Evolutionary conservation across 495 filamentous ascomycete genomes (phyloP).

Genomic region (Aspergillus haitiensis): DNA sequence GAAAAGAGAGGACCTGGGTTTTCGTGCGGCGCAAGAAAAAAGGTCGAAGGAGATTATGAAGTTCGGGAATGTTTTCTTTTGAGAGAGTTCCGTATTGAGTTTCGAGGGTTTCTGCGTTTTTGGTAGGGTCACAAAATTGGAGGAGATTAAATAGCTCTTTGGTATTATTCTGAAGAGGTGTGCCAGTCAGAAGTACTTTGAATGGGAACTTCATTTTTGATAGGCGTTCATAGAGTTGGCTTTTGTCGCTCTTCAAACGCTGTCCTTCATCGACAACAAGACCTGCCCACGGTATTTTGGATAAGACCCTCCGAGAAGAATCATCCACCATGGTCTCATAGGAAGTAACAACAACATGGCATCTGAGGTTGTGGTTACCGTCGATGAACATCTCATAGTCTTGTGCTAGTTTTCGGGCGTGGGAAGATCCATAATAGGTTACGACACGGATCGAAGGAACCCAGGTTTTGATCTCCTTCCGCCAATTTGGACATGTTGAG

Average conservation of each 20-base stretch:
- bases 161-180: slow-evolving; percentile 93
- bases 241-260: slow-evolving; percentile 90
- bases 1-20: slow-evolving; percentile 78
- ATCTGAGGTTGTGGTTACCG: slow-evolving; percentile 61
- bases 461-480: slow-evolving; percentile 95
- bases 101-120: slow-evolving; percentile 72
- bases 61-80: slow-evolving; percentile 71
- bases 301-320: slow-evolving; percentile 61
- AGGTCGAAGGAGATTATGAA: slow-evolving; percentile 84
- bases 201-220: slow-evolving; percentile 70
- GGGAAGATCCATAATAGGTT: slow-evolving; percentile 78
- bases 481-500: slow-evolving; percentile 94
- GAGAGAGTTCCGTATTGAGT: slow-evolving; percentile 70
- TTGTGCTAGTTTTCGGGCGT: slow-evolving; percentile 66
- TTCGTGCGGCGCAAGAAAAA: slow-evolving; percentile 87
- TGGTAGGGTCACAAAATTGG: slow-evolving; percentile 77
- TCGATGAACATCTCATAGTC: slow-evolving; percentile 82
- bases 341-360: slow-evolving; percentile 91
- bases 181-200: slow-evolving; percentile 82
- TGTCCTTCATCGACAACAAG: slow-evolving; percentile 96
- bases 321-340: slow-evolving; percentile 82
- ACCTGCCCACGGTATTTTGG: slow-evolving; percentile 74
- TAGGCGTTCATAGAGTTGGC: slow-evolving; percentile 73
- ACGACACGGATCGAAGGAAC: slow-evolving; percentile 82
- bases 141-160: slow-evolving; percentile 92